phyloP scores from a whole-genome alignment of 2,329 filamentous ascomycete species.

The Fusarium abutilonis region DNA sequence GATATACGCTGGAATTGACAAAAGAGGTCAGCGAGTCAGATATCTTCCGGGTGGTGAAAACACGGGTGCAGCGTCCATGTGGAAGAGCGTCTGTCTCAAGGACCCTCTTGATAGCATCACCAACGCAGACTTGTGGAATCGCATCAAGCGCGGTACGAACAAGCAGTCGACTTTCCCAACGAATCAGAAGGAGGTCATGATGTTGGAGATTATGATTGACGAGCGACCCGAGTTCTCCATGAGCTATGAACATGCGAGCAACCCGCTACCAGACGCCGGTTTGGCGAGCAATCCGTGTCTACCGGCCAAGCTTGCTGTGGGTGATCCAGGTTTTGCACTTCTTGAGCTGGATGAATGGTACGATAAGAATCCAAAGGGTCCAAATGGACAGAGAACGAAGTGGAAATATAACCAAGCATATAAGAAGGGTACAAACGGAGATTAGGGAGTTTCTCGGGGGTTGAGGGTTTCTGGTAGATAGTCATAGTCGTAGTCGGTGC shows the following conservation, averaged over 20 bases:
- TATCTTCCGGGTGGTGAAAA: neutral
- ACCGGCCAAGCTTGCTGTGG: neutral
- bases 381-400: neutral
- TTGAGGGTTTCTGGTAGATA: too few relatives aligned
- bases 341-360: slow-evolving; percentile 4
- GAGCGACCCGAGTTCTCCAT: neutral
- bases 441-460: neutral
- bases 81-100: neutral
- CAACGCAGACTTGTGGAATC: neutral
- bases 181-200: neutral
- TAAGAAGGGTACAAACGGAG: neutral
- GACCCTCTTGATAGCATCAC: neutral
- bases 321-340: slow-evolving; percentile 6
- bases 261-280: neutral
- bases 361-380: neutral
- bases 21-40: neutral
- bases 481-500: too few relatives aligned
- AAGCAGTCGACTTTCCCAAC: neutral
- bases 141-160: neutral
- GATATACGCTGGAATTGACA: neutral
- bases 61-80: neutral
- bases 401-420: neutral
- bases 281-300: neutral
- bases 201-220: neutral
- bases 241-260: neutral